Percentiles rank a stretch among this genome's conserved stretches.
These are phyloP conservation scores for Ascoidea rubescens DNA, from an alignment of 805 yeast genomes.

Conservation along the genomic window DNA sequence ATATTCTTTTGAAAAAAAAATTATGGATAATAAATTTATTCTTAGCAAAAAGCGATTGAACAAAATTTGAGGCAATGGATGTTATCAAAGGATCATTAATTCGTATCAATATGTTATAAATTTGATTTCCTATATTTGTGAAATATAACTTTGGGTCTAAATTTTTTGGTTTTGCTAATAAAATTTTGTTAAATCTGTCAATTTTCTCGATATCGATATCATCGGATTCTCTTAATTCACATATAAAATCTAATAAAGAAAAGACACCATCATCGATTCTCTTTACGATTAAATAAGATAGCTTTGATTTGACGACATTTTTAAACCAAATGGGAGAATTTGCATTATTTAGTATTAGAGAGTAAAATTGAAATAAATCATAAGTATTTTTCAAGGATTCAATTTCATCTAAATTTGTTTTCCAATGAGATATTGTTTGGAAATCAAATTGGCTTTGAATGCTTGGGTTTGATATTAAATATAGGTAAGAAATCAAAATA, in stretches of 20 bases:
- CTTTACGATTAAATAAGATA: conserved; percentile 40
- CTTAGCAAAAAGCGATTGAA: conserved; percentile 35
- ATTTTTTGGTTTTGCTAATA: conserved; percentile 47
- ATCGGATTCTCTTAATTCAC: conserved; percentile 66
- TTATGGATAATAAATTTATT: conserved; percentile 40
- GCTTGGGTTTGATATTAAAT: conserved; percentile 24
- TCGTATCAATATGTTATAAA: conserved; percentile 40
- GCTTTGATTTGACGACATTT: conserved; percentile 28
- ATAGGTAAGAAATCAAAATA: conserved; percentile 33
- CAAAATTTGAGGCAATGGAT: conserved; percentile 39
- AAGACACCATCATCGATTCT: conserved; percentile 56
- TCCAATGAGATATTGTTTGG: conserved; percentile 1
- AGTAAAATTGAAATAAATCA: conserved; percentile 46
- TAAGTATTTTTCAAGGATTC: conserved; percentile 48
- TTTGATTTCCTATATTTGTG: conserved; percentile 44
- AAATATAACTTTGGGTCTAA: conserved; percentile 38
- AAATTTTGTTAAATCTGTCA: conserved; percentile 49
- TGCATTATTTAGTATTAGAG: conserved; percentile 35
- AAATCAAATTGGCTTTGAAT: conserved; percentile 2
- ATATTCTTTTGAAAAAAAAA: conserved; percentile 39
- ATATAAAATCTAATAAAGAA: conserved; percentile 59
- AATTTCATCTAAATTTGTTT: conserved; percentile 15
- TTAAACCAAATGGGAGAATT: conserved; percentile 33
- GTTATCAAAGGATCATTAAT: conserved; percentile 49
- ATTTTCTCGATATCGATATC: conserved; percentile 53